Percentiles rank a stretch among this genome's conserved stretches.
phyloP scores from a whole-genome alignment of 805 yeast species.

The Wickerhamomyces bovis region DNA sequence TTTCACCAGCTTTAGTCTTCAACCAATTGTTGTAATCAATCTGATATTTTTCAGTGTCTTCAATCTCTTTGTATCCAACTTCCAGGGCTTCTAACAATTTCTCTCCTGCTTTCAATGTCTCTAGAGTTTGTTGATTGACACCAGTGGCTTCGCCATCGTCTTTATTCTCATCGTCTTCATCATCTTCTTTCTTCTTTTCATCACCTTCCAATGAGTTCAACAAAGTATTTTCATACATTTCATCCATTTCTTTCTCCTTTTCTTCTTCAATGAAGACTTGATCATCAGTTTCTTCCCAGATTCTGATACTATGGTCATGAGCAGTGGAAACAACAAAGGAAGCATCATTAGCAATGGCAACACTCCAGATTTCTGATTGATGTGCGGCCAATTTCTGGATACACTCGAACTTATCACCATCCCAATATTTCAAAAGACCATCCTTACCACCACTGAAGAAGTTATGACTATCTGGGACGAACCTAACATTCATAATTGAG shows the following conservation, averaged over 20 bases:
- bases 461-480: constrained; percentile 80
- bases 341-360: constrained; percentile 73
- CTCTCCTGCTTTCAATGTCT: constrained; percentile 56
- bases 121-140: constrained; percentile 80
- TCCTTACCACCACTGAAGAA: constrained; percentile 91
- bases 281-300: constrained; percentile 94
- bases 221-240: constrained; percentile 76
- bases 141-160: constrained; percentile 49
- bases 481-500: constrained; percentile 82
- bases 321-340: constrained; percentile 71
- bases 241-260: constrained; percentile 92
- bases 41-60: constrained; percentile 45
- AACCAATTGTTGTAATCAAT: constrained; percentile 35
- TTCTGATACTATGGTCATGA: constrained; percentile 87
- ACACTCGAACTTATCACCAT: constrained; percentile 93
- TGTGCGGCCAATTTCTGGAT: constrained; percentile 84
- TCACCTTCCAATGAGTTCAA: constrained; percentile 62
- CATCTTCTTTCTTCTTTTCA: constrained; percentile 32
- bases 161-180: constrained; percentile 33
- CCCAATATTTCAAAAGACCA: constrained; percentile 91
- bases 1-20: constrained; percentile 37
- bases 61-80: constrained; percentile 67
- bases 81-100: constrained; percentile 25
- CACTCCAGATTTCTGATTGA: constrained; percentile 90
- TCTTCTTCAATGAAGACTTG: constrained; percentile 97